These are phyloP conservation scores for Tetrapisispora pingtungensis DNA, from an alignment of 805 yeast genomes.

Conservation along the genomic window DNA sequence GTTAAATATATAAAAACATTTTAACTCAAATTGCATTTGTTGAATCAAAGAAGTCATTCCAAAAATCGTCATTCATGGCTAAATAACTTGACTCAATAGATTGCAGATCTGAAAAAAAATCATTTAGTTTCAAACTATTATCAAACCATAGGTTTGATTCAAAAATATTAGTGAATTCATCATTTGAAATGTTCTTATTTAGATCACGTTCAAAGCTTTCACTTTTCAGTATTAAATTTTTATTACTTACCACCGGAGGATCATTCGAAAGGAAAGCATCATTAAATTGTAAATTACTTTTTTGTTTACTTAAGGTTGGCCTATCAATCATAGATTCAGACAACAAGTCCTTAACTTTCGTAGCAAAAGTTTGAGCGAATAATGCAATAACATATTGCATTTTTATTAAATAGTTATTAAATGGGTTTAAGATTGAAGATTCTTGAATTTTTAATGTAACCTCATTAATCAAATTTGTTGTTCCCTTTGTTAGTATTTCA, in stretches of 20 bases:
- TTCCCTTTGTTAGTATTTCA: conserved; percentile 38
- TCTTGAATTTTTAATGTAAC: conserved; percentile 18
- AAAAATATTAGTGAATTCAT: background rate
- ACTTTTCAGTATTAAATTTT: background rate
- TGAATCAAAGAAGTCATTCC: conserved; percentile 39
- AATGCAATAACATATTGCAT: conserved; percentile 46
- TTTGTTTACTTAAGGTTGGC: background rate
- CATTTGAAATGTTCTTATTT: background rate
- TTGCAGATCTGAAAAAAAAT: conserved; percentile 26
- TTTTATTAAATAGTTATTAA: conserved; percentile 43
- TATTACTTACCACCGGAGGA: background rate
- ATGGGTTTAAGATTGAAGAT: conserved; percentile 29
- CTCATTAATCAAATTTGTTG: conserved; percentile 26
- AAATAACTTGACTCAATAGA: conserved; percentile 39
- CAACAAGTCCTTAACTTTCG: conserved; percentile 8
- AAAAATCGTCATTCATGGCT: conserved; percentile 59
- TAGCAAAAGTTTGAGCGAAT: conserved; percentile 53
- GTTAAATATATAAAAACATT: no score
- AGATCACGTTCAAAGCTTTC: background rate
- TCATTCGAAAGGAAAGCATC: background rate
- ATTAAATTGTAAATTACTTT: conserved; percentile 1
- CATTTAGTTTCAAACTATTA: conserved; percentile 16
- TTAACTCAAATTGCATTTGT: background rate
- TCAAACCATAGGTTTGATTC: background rate
- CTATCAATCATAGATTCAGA: background rate